These are phyloP conservation scores for Dinochytrium kinnereticum DNA, from an alignment of 371 early-diverging fungal genomes.

Conservation along the genomic window DNA sequence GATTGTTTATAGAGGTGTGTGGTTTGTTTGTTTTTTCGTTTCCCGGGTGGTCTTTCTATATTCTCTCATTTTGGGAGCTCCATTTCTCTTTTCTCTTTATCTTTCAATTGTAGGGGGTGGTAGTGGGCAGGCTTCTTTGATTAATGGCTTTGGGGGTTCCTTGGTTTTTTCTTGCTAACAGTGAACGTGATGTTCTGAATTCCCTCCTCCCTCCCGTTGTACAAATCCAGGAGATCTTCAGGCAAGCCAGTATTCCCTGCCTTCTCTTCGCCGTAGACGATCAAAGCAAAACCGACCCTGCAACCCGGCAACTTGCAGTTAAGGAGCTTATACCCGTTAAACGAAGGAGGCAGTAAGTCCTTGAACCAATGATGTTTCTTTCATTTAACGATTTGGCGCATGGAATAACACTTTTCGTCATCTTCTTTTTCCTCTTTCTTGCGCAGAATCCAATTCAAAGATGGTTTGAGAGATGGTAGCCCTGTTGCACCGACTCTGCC, in stretches of 20 bases:
- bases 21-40: not conserved
- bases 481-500: constrained; percentile 41
- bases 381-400: not conserved
- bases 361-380: constrained; percentile 17
- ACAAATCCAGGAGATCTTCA: constrained; percentile 39
- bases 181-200: too few relatives aligned
- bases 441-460: constrained; percentile 48
- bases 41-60: too few relatives aligned
- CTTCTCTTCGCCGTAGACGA: constrained; percentile 40
- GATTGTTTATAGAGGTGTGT: constrained; percentile 48
- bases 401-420: not conserved
- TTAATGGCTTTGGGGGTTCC: too few relatives aligned
- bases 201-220: not conserved
- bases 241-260: constrained; percentile 32
- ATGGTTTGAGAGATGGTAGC: constrained; percentile 47
- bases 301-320: constrained; percentile 32
- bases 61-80: too few relatives aligned
- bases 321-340: constrained; percentile 52
- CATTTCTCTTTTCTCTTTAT: too few relatives aligned
- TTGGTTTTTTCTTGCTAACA: too few relatives aligned
- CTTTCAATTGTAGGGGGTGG: too few relatives aligned
- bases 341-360: constrained; percentile 47
- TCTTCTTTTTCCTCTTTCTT: not conserved
- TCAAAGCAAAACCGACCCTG: constrained; percentile 33
- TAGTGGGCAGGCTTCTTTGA: too few relatives aligned